Base-by-base conservation (phyloP, 2,329 filamentous ascomycete species). In the Lasiodiplodia gonubiensis region DNA sequence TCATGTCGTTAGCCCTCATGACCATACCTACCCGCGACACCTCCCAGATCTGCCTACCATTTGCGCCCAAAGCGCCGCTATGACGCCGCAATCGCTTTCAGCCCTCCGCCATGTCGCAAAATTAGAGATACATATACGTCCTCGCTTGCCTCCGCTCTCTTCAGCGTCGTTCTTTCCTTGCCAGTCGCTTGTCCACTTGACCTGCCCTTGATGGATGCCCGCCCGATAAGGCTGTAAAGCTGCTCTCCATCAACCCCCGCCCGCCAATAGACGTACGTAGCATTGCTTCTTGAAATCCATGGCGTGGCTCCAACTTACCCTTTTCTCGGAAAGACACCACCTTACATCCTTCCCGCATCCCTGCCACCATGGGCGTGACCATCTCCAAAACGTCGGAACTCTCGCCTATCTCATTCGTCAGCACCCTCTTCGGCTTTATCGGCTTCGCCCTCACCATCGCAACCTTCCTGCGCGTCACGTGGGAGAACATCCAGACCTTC, bases 381-480 rank as follows among this genome's bases (percentile, higher is more conserved):
- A 61, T 78, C 25, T 77, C 74, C 33, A 67, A 59, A 14, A 70
- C 71, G 12, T 70, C 71, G 3, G 54, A 64, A 8, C 73, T 78
- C 27, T 70, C 77, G 3, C 78, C 79, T 2, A 69, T 81, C 33
- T 77, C 76, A 14, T 57, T 81, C 25, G 72, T 75, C 33, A 76
- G 73, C 27, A 77, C 71, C 37, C 72, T 78, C 37, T 79, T 81
- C 35, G 80, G 80, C 59, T 78, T 82, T 68, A 73, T 82, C 33
- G 78, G 76, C 46, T 82, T 82, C 60, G 77, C 77, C 37, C 81
- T 82, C 72, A 83, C 81, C 0, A 68, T 82, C 21, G 75, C 72
- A n/a, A 82, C 80, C 18, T 78, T 81, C 70, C 59, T 82, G 30
- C 74, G 77, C 59, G 78, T 82, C 8, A 75, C 81, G 63, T 82